Conservation (phyloP, 1,284 basidiomycete genomes). For the Abortiporus biennis region DNA sequence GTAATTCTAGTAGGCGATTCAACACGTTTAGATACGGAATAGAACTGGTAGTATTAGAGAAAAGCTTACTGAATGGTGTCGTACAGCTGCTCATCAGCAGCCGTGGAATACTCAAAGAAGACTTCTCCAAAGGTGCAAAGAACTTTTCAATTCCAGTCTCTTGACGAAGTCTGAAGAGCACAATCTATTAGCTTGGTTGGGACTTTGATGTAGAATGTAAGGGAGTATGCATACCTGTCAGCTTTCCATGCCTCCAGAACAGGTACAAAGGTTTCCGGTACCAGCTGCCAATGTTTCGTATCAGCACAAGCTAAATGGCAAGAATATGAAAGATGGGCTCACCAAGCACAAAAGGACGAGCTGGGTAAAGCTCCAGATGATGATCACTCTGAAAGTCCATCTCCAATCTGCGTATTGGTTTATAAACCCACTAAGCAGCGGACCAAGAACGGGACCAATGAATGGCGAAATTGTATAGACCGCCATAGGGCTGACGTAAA, state of each 20-base stretch:
- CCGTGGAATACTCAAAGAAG: constrained; percentile 30
- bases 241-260: constrained; percentile 59
- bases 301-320: neutral
- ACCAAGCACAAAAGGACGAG: constrained; percentile 43
- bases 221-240: constrained; percentile 20
- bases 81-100: constrained; percentile 37
- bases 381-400: constrained; percentile 70
- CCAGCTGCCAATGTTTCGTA: constrained; percentile 31
- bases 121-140: constrained; percentile 50
- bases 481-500: constrained; percentile 65
- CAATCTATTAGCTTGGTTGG: neutral
- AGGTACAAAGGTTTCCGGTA: constrained; percentile 75
- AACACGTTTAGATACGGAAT: neutral
- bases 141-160: constrained; percentile 49
- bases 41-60: no score
- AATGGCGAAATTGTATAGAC: constrained; percentile 69
- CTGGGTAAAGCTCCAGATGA: constrained; percentile 56
- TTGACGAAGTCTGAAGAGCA: constrained; percentile 41
- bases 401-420: constrained; percentile 58
- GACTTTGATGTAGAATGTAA: neutral
- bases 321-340: constrained; percentile 13
- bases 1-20: constrained; percentile 42
- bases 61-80: constrained; percentile 64
- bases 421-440: constrained; percentile 49
- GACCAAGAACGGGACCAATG: constrained; percentile 66